Evolutionary conservation across 2,329 filamentous ascomycete species (phyloP).

Genomic region (Fusarium haematococcum): DNA sequence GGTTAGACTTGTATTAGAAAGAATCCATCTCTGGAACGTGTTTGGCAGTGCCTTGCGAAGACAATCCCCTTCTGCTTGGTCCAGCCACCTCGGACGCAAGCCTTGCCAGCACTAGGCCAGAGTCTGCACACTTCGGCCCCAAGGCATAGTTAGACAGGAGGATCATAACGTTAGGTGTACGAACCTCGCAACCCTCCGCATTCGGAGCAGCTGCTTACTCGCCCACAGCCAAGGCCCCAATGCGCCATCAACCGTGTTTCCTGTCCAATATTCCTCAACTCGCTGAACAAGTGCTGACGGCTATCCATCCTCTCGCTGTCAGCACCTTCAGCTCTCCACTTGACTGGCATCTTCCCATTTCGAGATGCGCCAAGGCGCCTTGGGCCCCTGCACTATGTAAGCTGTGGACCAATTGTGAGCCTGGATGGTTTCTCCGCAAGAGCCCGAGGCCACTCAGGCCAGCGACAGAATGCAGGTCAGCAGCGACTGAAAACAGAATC

Average conservation of each 20-base stretch:
- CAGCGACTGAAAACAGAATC: neutral
- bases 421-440: neutral
- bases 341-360: neutral
- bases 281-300: neutral
- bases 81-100: too few relatives aligned
- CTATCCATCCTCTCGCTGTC: neutral
- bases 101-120: too few relatives aligned
- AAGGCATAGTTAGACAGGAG: too few relatives aligned
- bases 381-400: neutral
- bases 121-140: too few relatives aligned
- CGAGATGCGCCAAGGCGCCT: neutral
- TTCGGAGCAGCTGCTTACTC: neutral
- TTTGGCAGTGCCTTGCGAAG: too few relatives aligned
- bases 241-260: neutral
- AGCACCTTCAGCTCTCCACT: neutral
- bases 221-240: neutral
- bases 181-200: neutral
- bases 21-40: neutral
- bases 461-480: neutral
- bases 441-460: too few relatives aligned
- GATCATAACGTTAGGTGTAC: too few relatives aligned
- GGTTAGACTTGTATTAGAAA: too few relatives aligned
- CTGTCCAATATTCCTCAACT: neutral
- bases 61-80: too few relatives aligned
- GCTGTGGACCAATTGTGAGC: neutral